Evolutionary conservation across 768 basidiomycete species (phyloP).

Genomic region (Rubroboletus pulcherrimus): DNA sequence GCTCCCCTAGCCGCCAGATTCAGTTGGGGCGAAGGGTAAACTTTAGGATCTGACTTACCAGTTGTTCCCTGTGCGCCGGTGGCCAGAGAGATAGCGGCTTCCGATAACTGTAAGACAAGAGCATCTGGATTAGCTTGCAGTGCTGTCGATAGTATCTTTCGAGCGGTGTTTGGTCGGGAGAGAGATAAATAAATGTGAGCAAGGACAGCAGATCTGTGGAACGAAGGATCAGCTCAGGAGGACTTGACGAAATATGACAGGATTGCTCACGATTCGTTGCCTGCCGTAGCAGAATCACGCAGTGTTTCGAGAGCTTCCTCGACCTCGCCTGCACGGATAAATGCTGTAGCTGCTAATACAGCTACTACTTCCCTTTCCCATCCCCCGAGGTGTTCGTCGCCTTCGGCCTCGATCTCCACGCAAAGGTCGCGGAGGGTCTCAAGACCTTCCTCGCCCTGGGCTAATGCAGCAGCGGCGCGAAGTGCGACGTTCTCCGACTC

Average conservation of each 20-base stretch:
- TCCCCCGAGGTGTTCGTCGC: slow-evolving; percentile 59
- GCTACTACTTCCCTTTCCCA: slow-evolving; percentile 71
- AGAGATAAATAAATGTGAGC: slow-evolving; percentile 91
- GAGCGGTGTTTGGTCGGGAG: slow-evolving; percentile 81
- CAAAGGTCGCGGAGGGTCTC: slow-evolving; percentile 84
- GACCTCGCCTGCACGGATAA: slow-evolving; percentile 75
- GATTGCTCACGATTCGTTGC: slow-evolving; percentile 77
- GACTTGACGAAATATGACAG: neutral
- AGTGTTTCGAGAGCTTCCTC: slow-evolving; percentile 93
- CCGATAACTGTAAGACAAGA: slow-evolving; percentile 83
- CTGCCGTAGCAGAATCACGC: slow-evolving; percentile 62
- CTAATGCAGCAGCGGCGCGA: slow-evolving; percentile 69
- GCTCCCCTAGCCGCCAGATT: slow-evolving; percentile 20
- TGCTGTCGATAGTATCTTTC: slow-evolving; percentile 78
- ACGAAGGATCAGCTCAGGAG: neutral
- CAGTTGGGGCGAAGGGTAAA: neutral
- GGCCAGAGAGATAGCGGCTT: slow-evolving; percentile 74
- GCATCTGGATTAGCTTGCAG: slow-evolving; percentile 89
- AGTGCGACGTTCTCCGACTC: slow-evolving; percentile 62
- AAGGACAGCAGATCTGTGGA: slow-evolving; percentile 67
- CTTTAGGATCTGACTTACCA: slow-evolving; percentile 30
- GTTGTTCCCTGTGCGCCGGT: slow-evolving; percentile 68
- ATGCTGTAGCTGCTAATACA: slow-evolving; percentile 84
- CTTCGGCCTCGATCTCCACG: slow-evolving; percentile 79
- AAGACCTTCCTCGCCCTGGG: slow-evolving; percentile 58